Evolutionary conservation across 2,329 filamentous ascomycete species (phyloP).

Genomic region (Aaosphaeria arxii): DNA sequence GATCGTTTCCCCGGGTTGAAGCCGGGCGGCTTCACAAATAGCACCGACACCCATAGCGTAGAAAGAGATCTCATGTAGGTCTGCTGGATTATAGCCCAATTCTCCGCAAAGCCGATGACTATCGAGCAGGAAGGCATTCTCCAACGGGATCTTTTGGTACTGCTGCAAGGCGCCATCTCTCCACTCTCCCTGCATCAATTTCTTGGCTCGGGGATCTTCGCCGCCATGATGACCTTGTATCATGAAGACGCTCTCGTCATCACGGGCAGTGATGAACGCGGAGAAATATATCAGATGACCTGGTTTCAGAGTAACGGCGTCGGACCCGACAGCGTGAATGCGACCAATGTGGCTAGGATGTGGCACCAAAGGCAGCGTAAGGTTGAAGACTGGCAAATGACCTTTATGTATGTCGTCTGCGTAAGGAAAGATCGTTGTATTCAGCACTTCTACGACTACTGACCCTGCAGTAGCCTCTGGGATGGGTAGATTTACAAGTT

Average conservation of each 20-base stretch:
- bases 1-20: background rate
- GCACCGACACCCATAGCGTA: background rate
- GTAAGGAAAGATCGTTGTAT: conserved; percentile 40
- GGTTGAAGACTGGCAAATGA: conserved; percentile 10
- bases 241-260: conserved; percentile 24
- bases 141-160: conserved; percentile 2
- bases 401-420: conserved; percentile 39
- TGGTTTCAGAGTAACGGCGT: conserved; percentile 28
- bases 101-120: background rate
- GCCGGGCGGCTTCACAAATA: background rate
- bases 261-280: conserved; percentile 29
- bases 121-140: background rate
- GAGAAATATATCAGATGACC: conserved; percentile 40
- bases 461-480: conserved; percentile 32
- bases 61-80: background rate
- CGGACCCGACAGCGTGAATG: conserved; percentile 30
- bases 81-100: background rate
- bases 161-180: conserved; percentile 34
- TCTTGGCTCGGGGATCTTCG: conserved; percentile 12
- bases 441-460: conserved; percentile 38
- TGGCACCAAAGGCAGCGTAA: conserved; percentile 31
- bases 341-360: conserved; percentile 32
- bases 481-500: conserved; percentile 17
- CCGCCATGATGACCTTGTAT: conserved; percentile 25
- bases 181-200: conserved; percentile 31